Percentiles rank a stretch among this genome's conserved stretches.
phyloP scores from a whole-genome alignment of 164 flowering plant species.

The Stephania cephalantha region DNA sequence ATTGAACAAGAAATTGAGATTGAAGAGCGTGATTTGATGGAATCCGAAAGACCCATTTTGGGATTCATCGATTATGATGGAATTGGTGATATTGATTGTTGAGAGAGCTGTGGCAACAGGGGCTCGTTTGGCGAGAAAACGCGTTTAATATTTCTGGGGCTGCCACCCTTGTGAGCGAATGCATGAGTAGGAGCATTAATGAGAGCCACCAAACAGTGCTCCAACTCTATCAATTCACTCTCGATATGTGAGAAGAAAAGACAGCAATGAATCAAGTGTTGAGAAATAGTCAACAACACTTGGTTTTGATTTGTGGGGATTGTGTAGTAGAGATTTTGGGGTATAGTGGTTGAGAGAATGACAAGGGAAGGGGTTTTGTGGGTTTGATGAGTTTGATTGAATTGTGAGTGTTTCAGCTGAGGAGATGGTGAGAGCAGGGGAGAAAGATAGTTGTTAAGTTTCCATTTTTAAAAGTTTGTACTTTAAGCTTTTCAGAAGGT shows the following conservation, averaged over 20 bases:
- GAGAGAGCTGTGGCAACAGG: neutral
- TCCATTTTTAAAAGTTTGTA: constrained; percentile 14
- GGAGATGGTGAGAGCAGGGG: constrained; percentile 8
- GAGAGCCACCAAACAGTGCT: constrained; percentile 8
- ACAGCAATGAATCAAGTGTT: neutral
- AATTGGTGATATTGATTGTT: neutral
- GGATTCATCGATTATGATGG: neutral
- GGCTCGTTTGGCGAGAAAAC: constrained; percentile 14
- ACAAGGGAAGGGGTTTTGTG: constrained; percentile 13
- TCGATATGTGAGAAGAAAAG: neutral
- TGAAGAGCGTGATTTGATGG: neutral
- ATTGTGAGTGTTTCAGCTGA: constrained; percentile 33
- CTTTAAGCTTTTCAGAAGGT: neutral
- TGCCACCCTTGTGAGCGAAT: constrained; percentile 12
- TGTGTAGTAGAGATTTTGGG: constrained; percentile 6
- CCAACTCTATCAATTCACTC: neutral
- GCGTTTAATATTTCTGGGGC: constrained; percentile 3
- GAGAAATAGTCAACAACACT: neutral
- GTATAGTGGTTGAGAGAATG: constrained; percentile 29
- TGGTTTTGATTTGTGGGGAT: neutral
- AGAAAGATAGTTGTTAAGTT: constrained; percentile 56
- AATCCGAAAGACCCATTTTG: neutral
- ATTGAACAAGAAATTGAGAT: neutral
- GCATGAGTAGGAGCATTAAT: constrained; percentile 14
- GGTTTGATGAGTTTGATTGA: constrained; percentile 22